Evolutionary conservation across 768 basidiomycete species (phyloP), one percentile per base, ranked within the genome.

Genomic region (Pleurotus djamor): DNA sequence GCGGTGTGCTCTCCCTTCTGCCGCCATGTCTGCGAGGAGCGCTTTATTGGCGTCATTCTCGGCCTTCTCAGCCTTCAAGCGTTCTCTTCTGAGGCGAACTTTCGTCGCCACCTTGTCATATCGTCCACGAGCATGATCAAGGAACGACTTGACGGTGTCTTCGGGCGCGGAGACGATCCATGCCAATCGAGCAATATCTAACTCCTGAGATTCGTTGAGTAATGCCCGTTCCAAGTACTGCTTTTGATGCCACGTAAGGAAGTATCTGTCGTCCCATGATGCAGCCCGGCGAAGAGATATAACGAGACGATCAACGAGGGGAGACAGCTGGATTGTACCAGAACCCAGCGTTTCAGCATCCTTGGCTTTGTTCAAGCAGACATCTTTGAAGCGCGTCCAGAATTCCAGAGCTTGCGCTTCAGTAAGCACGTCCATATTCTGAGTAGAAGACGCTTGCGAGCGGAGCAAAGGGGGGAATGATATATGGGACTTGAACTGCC

Each of bases 401-500:
- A 79, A 92, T 14, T 64, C 64, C 2, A 69, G 59, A 28, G 76
- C 83, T 43, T 82, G 72, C 10, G 68, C 63, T 10, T 65, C 65
- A 4, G 77, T 79, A 10, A 60, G 49, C 13, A 84, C 72, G 21
- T 28, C 21, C 21, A 28, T 28, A 28, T 28, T 28, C 21, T 28
- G 21, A 28, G 21, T 28, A 0, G 82, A 66, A 17, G 79, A 71
- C 16, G 78, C 69, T 63, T 83, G 83, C 79, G 85, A 83, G 56
- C 88, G 66, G 69, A 57, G 83, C 83, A 3, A 83, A 79, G 17
- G 75, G 65, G 5, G 79, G 82, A 28, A 86, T 72, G 67, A 84
- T 78, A 5, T 92, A 64, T 0, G 89, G 83, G 2, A 82, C 87
- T 80, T 79, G 64, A 92, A 83, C 38, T 79, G 73, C 86, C 89